Evolutionary conservation across 768 basidiomycete species (phyloP).

Genomic region (Ramaria rubella): DNA sequence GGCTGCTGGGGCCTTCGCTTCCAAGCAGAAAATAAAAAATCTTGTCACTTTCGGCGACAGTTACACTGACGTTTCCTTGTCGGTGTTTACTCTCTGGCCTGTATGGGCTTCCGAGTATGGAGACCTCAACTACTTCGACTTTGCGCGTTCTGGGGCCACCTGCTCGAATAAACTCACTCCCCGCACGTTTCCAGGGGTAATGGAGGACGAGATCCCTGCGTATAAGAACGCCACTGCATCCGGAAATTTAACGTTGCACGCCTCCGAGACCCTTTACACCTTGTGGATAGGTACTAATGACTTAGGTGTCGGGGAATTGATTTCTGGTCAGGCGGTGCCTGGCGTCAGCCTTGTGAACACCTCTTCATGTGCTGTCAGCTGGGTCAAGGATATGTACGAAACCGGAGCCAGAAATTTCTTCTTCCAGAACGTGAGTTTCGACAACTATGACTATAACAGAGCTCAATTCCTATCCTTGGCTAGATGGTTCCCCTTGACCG

Average conservation of each 20-base stretch:
- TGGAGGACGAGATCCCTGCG: conserved; percentile 51
- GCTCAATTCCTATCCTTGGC: not conserved
- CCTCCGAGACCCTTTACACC: conserved; percentile 51
- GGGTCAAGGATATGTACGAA: conserved; percentile 49
- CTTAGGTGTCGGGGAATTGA: conserved; percentile 46
- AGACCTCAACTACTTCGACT: conserved; percentile 45
- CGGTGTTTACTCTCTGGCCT: conserved; percentile 42
- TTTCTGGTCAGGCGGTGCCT: conserved; percentile 42
- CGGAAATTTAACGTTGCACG: conserved; percentile 34
- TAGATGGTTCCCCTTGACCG: conserved; percentile 54
- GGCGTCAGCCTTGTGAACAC: conserved; percentile 53
- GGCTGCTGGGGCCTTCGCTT: not conserved
- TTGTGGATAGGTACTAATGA: conserved; percentile 65
- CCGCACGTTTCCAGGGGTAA: conserved; percentile 43
- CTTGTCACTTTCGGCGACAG: conserved; percentile 66
- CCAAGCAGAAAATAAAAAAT: conserved; percentile 37
- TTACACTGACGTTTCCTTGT: conserved; percentile 45
- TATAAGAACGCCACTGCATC: conserved; percentile 10
- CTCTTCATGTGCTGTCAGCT: conserved; percentile 50
- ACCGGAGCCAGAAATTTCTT: conserved; percentile 60
- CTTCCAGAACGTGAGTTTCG: conserved; percentile 43
- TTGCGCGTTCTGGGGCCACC: conserved; percentile 55
- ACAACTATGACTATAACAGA: not conserved
- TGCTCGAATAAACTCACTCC: conserved; percentile 22
- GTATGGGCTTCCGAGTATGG: conserved; percentile 53